Evolutionary conservation across 768 basidiomycete genomes (phyloP).

Genomic region (Mycena haematopus): DNA sequence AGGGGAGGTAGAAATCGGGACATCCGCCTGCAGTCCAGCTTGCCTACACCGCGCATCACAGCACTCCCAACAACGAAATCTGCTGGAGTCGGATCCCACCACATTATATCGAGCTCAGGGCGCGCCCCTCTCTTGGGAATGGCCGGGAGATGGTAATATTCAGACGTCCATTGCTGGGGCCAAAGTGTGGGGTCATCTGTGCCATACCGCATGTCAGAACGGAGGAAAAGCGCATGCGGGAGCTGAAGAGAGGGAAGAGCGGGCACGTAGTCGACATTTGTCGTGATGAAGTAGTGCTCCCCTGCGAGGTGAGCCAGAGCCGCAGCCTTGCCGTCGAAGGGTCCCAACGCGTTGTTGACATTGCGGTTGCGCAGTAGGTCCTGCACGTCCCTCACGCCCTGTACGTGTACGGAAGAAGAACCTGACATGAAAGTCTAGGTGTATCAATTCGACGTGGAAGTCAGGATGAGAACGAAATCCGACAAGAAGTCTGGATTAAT

Average conservation of each 20-base stretch:
- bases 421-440: no score
- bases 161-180: conserved; percentile 4
- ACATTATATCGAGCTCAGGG: not conserved
- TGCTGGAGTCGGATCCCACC: conserved; percentile 2
- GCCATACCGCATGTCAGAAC: not conserved
- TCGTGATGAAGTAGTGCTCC: conserved; percentile 7
- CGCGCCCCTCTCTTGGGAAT: not conserved
- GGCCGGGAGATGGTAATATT: not conserved
- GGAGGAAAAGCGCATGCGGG: conserved; percentile 1
- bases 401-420: no score
- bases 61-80: conserved; percentile 10
- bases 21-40: not conserved
- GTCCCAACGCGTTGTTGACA: no score
- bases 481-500: no score
- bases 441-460: no score
- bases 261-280: conserved; percentile 8
- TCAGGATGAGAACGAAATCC: no score
- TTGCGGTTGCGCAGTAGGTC: no score
- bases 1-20: not conserved
- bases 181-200: conserved; percentile 6
- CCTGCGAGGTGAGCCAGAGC: no score
- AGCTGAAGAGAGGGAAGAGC: not conserved
- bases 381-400: no score
- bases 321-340: no score
- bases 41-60: not conserved